Evolutionary conservation across 2,329 filamentous ascomycete species (phyloP).

Genomic region (Pseudophaeomoniella oleicola): DNA sequence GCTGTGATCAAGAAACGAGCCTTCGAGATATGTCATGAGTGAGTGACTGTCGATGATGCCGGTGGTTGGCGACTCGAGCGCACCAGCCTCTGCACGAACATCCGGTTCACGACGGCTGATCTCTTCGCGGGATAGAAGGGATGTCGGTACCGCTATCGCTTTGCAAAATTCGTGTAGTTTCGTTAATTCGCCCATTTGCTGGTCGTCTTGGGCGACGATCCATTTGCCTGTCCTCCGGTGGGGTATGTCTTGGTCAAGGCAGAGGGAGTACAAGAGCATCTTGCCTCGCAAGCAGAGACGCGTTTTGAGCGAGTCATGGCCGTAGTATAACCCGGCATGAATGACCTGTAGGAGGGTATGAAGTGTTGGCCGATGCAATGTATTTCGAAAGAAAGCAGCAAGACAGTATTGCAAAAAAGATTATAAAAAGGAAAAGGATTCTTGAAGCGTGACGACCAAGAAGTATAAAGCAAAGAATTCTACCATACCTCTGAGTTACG

Average conservation of each 20-base stretch:
- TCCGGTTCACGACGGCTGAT: slow-evolving; percentile 54
- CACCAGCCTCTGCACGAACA: slow-evolving; percentile 55
- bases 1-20: slow-evolving; percentile 60
- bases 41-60: slow-evolving; percentile 83
- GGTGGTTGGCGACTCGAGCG: slow-evolving; percentile 72
- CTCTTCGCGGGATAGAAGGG: slow-evolving; percentile 52
- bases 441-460: no score
- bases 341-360: slow-evolving; percentile 47
- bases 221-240: slow-evolving; percentile 75
- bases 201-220: slow-evolving; percentile 74
- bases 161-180: slow-evolving; percentile 40
- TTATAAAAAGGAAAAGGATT: slow-evolving; percentile 1
- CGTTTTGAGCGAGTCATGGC: slow-evolving; percentile 61
- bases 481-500: slow-evolving; percentile 64
- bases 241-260: slow-evolving; percentile 49
- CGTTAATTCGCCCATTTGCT: slow-evolving; percentile 46
- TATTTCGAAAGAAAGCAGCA: not conserved
- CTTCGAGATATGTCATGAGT: slow-evolving; percentile 68
- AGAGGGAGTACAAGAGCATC: slow-evolving; percentile 64
- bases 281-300: slow-evolving; percentile 66
- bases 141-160: slow-evolving; percentile 50
- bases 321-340: slow-evolving; percentile 90
- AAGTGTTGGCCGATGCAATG: not conserved
- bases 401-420: not conserved
- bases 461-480: not conserved